Conservation (phyloP, 2,329 filamentous ascomycete genomes). For the Aspergillus ochraceus region DNA sequence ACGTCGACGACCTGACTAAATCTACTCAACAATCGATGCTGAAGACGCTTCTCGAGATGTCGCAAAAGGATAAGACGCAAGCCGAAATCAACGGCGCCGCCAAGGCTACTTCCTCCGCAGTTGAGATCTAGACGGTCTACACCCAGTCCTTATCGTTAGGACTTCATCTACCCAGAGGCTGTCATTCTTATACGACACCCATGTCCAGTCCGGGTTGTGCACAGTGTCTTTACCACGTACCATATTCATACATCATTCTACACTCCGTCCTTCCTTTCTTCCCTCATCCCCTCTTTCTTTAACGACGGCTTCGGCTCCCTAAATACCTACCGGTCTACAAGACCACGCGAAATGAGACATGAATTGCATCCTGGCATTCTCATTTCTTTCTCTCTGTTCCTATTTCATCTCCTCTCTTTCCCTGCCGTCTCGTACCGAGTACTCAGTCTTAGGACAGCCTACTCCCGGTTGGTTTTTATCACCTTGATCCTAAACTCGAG, state of each 20-base stretch:
- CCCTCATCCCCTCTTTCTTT: neutral
- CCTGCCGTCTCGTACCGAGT: neutral
- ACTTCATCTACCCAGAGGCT: neutral
- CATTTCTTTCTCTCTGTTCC: neutral
- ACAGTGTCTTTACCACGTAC: neutral
- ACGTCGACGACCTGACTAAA: constrained; percentile 72
- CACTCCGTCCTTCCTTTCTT: neutral
- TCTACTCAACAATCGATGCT: constrained; percentile 75
- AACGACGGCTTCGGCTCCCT: neutral
- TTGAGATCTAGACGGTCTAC: constrained; percentile 33
- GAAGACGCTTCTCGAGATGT: constrained; percentile 52
- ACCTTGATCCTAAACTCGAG: too few species aligned
- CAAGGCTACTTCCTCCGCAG: constrained; percentile 32
- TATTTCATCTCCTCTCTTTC: neutral
- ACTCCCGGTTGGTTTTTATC: neutral
- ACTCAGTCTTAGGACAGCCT: neutral
- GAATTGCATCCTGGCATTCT: neutral
- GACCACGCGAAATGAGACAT: neutral
- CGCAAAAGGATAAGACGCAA: constrained; percentile 24
- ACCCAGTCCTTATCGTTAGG: neutral
- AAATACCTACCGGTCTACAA: neutral
- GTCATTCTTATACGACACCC: neutral
- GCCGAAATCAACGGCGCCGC: constrained; percentile 14
- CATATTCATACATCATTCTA: neutral
- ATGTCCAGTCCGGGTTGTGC: neutral